Percentiles rank a stretch among this genome's conserved stretches.
Evolutionary conservation across 1,139 yeast species (phyloP).

Genomic region (Magnusiomyces clavatus): DNA sequence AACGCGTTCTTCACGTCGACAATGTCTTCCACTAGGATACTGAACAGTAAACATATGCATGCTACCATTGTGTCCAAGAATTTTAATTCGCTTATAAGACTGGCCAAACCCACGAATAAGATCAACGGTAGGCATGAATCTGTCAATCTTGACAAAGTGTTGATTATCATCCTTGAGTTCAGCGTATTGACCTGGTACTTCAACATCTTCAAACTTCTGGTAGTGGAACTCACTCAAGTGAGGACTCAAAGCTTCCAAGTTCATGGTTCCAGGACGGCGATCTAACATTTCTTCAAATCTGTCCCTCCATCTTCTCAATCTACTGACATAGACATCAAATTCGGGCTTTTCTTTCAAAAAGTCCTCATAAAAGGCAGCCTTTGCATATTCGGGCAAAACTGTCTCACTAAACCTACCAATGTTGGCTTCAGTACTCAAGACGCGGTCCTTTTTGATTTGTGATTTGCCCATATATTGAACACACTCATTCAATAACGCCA

Average conservation of each 20-base stretch:
- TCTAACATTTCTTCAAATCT: constrained; percentile 87
- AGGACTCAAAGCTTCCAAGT: constrained; percentile 86
- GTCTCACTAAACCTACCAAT: constrained; percentile 88
- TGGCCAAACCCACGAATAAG: constrained; percentile 85
- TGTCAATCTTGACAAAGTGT: constrained; percentile 85
- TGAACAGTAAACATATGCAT: constrained; percentile 91
- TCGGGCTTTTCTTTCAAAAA: constrained; percentile 84
- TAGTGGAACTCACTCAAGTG: constrained; percentile 96
- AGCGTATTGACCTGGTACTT: constrained; percentile 93
- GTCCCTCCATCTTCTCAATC: constrained; percentile 88
- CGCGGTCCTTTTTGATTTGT: constrained; percentile 79
- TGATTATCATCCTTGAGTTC: constrained; percentile 65
- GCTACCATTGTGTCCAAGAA: constrained; percentile 91
- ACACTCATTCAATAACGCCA: constrained; percentile 89
- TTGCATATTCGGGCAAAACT: constrained; percentile 80
- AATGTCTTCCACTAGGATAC: constrained; percentile 95
- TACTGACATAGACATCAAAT: constrained; percentile 74
- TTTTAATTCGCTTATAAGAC: constrained; percentile 83
- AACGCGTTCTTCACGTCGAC: constrained; percentile 92
- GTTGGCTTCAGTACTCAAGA: constrained; percentile 87
- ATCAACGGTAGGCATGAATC: constrained; percentile 85
- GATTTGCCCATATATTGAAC: constrained; percentile 75
- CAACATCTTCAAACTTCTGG: constrained; percentile 95
- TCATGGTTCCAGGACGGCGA: constrained; percentile 60
- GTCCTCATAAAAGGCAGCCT: constrained; percentile 88